Evolutionary conservation across 495 filamentous ascomycete genomes (phyloP).

Genomic region (Lasiosphaeria ovina): DNA sequence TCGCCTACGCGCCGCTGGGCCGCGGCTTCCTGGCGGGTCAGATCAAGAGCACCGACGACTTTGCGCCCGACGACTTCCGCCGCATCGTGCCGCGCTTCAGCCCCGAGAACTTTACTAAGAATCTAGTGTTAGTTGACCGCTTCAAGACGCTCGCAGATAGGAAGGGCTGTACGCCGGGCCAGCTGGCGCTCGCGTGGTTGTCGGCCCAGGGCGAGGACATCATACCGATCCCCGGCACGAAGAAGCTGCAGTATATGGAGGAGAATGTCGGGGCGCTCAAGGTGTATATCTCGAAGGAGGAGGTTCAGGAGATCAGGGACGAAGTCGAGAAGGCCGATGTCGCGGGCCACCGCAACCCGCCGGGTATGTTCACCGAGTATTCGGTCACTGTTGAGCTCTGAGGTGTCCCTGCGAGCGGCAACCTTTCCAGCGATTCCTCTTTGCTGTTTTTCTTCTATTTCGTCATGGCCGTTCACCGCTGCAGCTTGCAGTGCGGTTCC

Average conservation of each 20-base stretch:
- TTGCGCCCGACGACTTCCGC: slow-evolving; percentile 42
- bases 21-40: slow-evolving; percentile 47
- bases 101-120: slow-evolving; percentile 55
- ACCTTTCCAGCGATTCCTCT: too few species aligned
- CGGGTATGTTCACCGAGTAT: slow-evolving; percentile 20
- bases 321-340: slow-evolving; percentile 15
- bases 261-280: slow-evolving; percentile 53
- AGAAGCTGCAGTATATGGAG: slow-evolving; percentile 54
- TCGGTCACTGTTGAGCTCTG: too few species aligned
- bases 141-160: slow-evolving; percentile 45
- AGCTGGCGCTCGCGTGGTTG: slow-evolving; percentile 57
- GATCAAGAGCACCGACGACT: slow-evolving; percentile 31
- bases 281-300: slow-evolving; percentile 43
- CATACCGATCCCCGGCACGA: slow-evolving; percentile 58
- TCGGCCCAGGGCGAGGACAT: slow-evolving; percentile 56
- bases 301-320: slow-evolving; percentile 44
- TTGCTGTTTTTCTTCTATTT: too few species aligned
- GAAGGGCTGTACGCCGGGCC: slow-evolving; percentile 47
- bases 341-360: slow-evolving; percentile 14
- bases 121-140: slow-evolving; percentile 49
- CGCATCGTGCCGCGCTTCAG: slow-evolving; percentile 41
- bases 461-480: too few species aligned
- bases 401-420: too few species aligned
- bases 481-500: too few species aligned
- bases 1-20: slow-evolving; percentile 50